Evolutionary conservation across 345 rosid genomes (phyloP), one percentile per base, ranked within the genome.

Genomic region (Pugionium dolabratum): DNA sequence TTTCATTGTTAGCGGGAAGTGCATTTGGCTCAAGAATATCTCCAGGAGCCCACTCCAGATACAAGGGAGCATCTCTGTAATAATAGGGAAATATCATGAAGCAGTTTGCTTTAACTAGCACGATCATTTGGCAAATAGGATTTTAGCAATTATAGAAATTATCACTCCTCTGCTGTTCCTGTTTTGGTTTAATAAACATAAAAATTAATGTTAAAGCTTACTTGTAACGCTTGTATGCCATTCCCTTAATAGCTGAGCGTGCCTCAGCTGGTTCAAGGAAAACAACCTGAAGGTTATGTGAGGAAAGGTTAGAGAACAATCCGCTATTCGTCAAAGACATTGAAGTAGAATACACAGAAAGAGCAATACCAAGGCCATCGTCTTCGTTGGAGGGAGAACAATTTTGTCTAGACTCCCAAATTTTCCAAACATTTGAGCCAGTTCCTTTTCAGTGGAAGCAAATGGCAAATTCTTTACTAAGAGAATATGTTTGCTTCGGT

Each of bases 41-140:
- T 28, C 49, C 73, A 40, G 99, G 95, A 78, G 97, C 96, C 99
- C 97, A 90, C 78, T 94, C 99, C 83, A 90, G 76, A 78, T 88
- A 90, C 66, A 94, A 67, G 18, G 97, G 96, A 58, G 75, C 91
- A 85, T 86, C 95, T 88, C 99, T 93, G 79, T 55, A 74, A 46
- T 8, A 54, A 66, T n/a, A 67, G 57, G 46, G 7, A 73, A 59
- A 54, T 54, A 5, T 59, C 37, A 60, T 60, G 40, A 60, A 4
- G 44, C 43, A 35, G 61, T 29, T 51, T 65, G 30, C 55, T 43
- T 47, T 50, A 42, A 57, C 31, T n/a, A 45, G 59, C 37, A 55
- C 1, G 4, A 33, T 9, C 54, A 58, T 30, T 52, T 44, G 52
- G 52, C 56, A 33, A 26, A 29, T n/a, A 33, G 5, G 36, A 34